Conservation (phyloP, 345 rosid genomes). For the Syzygium aqueum region DNA sequence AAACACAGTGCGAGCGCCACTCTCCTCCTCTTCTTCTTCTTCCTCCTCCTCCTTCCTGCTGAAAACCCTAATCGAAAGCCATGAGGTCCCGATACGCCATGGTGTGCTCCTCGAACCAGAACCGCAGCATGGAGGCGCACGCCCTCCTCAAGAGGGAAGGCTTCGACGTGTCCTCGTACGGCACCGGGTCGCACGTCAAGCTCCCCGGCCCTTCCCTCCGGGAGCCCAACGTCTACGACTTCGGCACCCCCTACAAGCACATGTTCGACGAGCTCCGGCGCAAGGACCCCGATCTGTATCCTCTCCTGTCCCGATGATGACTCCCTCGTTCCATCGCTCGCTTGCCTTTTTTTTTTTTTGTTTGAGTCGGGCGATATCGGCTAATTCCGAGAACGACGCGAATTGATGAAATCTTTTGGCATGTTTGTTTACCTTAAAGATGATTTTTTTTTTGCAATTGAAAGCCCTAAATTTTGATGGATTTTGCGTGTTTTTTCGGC, state of each 20-base stretch:
- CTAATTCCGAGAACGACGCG: neutral
- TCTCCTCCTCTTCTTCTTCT: neutral
- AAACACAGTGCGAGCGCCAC: neutral
- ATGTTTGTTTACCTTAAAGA: neutral
- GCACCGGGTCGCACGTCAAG: conserved; percentile 87
- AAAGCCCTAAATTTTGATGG: neutral
- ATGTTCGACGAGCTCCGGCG: conserved; percentile 96
- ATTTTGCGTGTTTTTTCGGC: neutral
- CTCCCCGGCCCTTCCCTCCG: conserved; percentile 85
- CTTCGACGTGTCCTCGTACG: conserved; percentile 91
- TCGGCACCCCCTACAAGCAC: conserved; percentile 91
- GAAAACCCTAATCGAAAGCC: neutral
- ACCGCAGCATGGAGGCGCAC: conserved; percentile 60
- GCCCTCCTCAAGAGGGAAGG: conserved; percentile 69
- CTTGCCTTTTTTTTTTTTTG: neutral
- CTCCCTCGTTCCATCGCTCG: neutral
- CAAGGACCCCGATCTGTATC: conserved; percentile 94
- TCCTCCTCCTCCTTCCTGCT: neutral
- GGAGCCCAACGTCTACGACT: conserved; percentile 90
- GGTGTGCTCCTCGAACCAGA: conserved; percentile 31
- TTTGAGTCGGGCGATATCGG: neutral
- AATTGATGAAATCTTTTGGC: neutral
- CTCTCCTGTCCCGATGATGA: neutral
- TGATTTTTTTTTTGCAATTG: neutral
- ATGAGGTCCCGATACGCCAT: conserved; percentile 83